Evolutionary conservation across 768 basidiomycete genomes (phyloP).

Genomic region (Amanita phalloides): DNA sequence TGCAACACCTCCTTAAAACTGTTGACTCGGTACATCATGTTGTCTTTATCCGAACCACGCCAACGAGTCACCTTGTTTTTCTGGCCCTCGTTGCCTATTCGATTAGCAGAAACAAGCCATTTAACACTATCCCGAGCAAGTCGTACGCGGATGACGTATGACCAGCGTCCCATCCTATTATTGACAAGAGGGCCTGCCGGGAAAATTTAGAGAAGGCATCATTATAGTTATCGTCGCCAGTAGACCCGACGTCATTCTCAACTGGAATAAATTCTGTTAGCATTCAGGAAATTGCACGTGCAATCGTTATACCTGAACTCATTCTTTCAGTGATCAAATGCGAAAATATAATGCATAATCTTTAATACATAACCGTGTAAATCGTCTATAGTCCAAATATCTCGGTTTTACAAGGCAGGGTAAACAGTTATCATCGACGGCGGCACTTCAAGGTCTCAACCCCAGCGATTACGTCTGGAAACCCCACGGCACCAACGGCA

Average conservation of each 20-base stretch:
- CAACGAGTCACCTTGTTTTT: too few relatives aligned
- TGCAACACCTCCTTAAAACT: not conserved
- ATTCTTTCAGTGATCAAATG: too few relatives aligned
- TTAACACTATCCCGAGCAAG: not conserved
- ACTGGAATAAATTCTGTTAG: not conserved
- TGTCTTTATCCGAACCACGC: too few relatives aligned
- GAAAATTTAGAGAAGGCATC: not conserved
- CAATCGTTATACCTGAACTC: not conserved
- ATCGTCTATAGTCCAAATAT: too few relatives aligned
- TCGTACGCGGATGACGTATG: not conserved
- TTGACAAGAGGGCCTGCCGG: not conserved
- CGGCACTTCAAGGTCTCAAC: not conserved
- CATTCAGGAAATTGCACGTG: not conserved
- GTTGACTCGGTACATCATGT: not conserved
- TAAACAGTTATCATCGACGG: too few relatives aligned
- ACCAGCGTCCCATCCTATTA: not conserved
- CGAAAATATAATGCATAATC: too few relatives aligned
- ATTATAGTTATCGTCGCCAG: too few relatives aligned
- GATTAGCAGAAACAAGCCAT: too few relatives aligned
- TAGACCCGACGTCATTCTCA: not conserved
- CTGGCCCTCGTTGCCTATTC: too few relatives aligned
- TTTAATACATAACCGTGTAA: too few relatives aligned
- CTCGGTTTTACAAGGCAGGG: too few relatives aligned
- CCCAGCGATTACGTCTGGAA: not conserved
- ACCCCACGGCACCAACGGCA: slow-evolving; percentile 28